phyloP scores from a whole-genome alignment of 352 stramenopile genomes.

The Globisporangium barbulae region DNA sequence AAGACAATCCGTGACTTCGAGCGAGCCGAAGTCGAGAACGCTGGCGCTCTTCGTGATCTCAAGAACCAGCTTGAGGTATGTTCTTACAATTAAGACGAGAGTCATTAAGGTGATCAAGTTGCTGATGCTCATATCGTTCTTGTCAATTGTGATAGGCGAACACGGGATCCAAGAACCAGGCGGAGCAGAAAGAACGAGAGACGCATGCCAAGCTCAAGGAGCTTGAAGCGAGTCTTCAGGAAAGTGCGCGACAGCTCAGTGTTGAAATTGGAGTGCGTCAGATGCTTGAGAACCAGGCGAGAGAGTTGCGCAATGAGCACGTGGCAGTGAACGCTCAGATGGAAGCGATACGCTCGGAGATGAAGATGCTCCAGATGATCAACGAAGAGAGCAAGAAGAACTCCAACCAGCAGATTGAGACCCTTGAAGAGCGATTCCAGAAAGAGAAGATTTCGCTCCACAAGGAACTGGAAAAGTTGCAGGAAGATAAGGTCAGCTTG shows the following conservation, averaged over 20 bases:
- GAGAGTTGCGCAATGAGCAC: conserved; percentile 69
- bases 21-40: conserved; percentile 42
- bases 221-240: conserved; percentile 48
- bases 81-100: background rate
- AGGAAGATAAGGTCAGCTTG: conserved; percentile 72
- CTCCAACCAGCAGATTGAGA: conserved; percentile 27
- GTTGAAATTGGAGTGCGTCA: conserved; percentile 63
- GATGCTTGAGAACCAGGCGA: conserved; percentile 68
- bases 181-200: conserved; percentile 33
- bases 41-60: conserved; percentile 43
- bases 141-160: conserved; percentile 20
- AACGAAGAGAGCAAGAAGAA: conserved; percentile 43
- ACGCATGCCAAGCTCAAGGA: conserved; percentile 38
- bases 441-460: conserved; percentile 34
- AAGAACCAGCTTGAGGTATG: conserved; percentile 46
- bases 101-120: background rate
- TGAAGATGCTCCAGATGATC: conserved; percentile 43
- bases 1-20: conserved; percentile 45
- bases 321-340: conserved; percentile 79
- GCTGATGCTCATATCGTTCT: conserved; percentile 2
- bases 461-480: conserved; percentile 50
- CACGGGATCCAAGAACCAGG: conserved; percentile 24
- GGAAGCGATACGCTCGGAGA: conserved; percentile 70
- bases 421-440: conserved; percentile 36
- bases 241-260: conserved; percentile 47